Percentiles rank a stretch among this genome's conserved stretches.
Evolutionary conservation across 768 basidiomycete genomes (phyloP).

Genomic region (Tylopilus cervinicoccineus): DNA sequence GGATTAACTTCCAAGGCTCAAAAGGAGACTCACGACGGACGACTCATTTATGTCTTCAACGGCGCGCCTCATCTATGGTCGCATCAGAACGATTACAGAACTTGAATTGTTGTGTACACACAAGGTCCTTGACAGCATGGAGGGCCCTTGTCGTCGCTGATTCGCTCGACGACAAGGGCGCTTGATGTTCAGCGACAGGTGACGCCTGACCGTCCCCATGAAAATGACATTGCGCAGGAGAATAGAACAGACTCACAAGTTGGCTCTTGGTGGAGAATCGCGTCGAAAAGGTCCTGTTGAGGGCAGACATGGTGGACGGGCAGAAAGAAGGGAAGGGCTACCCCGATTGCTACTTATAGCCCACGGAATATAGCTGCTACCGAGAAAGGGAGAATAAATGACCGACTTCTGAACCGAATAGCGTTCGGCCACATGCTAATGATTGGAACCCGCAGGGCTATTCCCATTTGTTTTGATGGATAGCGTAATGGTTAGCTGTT

Average conservation of each 20-base stretch:
- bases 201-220: conserved; percentile 11
- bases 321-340: neutral
- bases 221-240: neutral
- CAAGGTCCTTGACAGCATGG: conserved; percentile 28
- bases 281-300: conserved; percentile 27
- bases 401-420: conserved; percentile 22
- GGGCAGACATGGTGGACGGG: conserved; percentile 22
- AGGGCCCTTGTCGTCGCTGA: conserved; percentile 22
- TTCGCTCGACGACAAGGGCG: conserved; percentile 11
- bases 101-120: neutral
- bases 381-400: conserved; percentile 15
- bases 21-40: conserved; percentile 14
- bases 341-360: conserved; percentile 26
- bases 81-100: neutral
- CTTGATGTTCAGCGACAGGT: conserved; percentile 9
- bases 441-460: neutral
- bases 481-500: too few species aligned
- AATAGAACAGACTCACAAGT: conserved; percentile 16
- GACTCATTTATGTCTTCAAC: conserved; percentile 30
- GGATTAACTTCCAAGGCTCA: neutral
- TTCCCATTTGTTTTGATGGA: neutral
- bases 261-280: conserved; percentile 29
- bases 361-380: conserved; percentile 2
- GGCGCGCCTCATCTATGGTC: conserved; percentile 26
- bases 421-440: neutral